Evolutionary conservation across 2,329 filamentous ascomycete species (phyloP), one percentile per base, ranked within the genome.

Genomic region (Pestalotiopsis sp.): DNA sequence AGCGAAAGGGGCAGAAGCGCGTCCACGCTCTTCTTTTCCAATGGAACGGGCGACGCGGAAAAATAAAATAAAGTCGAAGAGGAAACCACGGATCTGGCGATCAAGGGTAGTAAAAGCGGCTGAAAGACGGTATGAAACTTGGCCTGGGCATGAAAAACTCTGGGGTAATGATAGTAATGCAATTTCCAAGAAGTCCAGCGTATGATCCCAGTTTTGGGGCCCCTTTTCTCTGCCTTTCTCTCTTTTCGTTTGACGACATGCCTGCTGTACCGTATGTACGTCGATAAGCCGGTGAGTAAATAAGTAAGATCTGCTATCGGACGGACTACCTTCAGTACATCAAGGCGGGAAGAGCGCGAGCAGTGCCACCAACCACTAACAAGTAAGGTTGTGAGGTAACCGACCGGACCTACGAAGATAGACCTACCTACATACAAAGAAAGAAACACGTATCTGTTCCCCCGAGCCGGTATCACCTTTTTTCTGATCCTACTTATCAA

Each of bases 141-240:
- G 56, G 25, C 56, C 17, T 25, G 31, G n/a, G 27, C 59, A 20
- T 62, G 58, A 20, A 9, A 31, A 31, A 39, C 17, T 5, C 17
- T 61, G 23, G 59, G n/a, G 25, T 36, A n/a, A n/a, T 36, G 59
- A 62, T 36, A 62, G 41, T 62, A 62, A 62, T 62, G 59, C 59
- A 39, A 62, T 41, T 39, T 62, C 59, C 45, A 52, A 60, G 7
- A 25, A 60, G 27, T 6, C 14, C 23, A 13, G 27, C 27, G 12
- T 59, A 25, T 13, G 4, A 39, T 36, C 58, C 17, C 13, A 45
- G 45, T 52, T 20, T 23, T n/a, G 45, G 9, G 17, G 6, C 45
- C 41, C 17, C 45, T 11, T 52, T 23, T 52, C 13, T 17, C 13
- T 23, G 3, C 23, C 23, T 23, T 23, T 52, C 17, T 9, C 45